Base-by-base conservation (phyloP, 2,329 filamentous ascomycete genomes). In the Penicillium sp. region DNA sequence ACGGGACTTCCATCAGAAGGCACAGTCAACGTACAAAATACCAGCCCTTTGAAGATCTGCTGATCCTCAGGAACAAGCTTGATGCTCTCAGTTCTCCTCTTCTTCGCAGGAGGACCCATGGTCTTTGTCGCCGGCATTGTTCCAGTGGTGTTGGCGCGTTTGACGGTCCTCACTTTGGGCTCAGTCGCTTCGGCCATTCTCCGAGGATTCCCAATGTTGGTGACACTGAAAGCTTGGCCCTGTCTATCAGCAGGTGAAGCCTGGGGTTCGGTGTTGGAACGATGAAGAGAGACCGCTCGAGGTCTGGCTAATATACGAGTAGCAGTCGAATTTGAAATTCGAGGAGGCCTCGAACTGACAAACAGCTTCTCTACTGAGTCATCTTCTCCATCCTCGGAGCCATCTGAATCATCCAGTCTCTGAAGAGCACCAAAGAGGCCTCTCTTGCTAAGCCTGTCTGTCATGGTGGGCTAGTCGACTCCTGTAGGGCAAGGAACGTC, bases 11-110 rank as follows among this genome's bases (percentile, higher is more conserved):
- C 8, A n/a, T 32, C 25, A 15, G 4, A 23, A n/a, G 15, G 9
- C 1, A 13, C 10, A 13, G 33, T n/a, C 24, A 5, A 5, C 63
- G 50, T 45, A 75, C 73, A 88, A 56, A 89, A 86, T 0, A 72
- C 66, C n/a, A 87, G 67, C 0, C 72, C 78, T 39, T 72, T 77
- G 63, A 90, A 84, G 4, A 88, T 76, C 56, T 80, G 77, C 48
- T 80, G 69, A 1, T 68, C 64, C 52, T 81, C 77, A 0, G 81
- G 77, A 0, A 79, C 71, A 18, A 75, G 53, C 43, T 75, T 76
- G 20, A 77, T 50, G 2, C 65, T 52, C 6, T 37, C 73, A 61
- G 46, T 72, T 66, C 58, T 61, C 38, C 58, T 64, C 53, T 59
- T 60, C 56, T 63, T 67, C 15, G 44, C 38, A 27, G 56, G 48